A percentile compares a stretch with the other conserved stretches of the same genome.
These are phyloP conservation scores for Penicillium sp. DNA, from an alignment of 2,329 filamentous ascomycete species.

Conservation along the genomic window DNA sequence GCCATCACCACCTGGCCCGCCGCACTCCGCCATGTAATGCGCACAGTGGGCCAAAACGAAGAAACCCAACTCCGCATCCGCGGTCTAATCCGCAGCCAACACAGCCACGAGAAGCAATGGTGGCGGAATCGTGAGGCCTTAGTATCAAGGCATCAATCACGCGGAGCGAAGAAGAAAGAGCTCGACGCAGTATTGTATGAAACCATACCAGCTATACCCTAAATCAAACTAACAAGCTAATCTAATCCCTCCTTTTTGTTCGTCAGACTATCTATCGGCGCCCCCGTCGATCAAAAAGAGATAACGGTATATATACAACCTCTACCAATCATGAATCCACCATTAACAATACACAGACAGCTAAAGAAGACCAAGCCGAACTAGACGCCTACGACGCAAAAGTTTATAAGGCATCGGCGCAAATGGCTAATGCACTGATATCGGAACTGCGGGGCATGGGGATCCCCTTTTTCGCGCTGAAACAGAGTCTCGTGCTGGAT, in stretches of 20 bases:
- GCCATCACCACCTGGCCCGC: conserved; percentile 57
- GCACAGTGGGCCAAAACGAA: conserved; percentile 52
- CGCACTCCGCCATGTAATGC: conserved; percentile 57
- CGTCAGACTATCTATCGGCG: conserved; percentile 51
- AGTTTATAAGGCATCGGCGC: conserved; percentile 61
- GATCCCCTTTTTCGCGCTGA: conserved; percentile 64
- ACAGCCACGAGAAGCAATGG: conserved; percentile 66
- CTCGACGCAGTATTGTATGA: conserved; percentile 59
- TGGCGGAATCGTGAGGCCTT: conserved; percentile 58
- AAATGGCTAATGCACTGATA: conserved; percentile 64
- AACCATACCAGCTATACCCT: no score
- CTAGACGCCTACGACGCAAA: conserved; percentile 64
- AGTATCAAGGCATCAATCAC: conserved; percentile 54
- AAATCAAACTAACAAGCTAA: background rate
- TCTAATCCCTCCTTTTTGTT: background rate
- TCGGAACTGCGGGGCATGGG: conserved; percentile 60
- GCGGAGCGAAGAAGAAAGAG: conserved; percentile 58
- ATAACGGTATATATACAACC: conserved; percentile 32
- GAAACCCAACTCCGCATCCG: conserved; percentile 51
- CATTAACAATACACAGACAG: conserved; percentile 36
- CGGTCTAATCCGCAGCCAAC: conserved; percentile 66
- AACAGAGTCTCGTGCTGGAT: background rate
- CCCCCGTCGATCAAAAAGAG: conserved; percentile 39
- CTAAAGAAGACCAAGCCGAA: conserved; percentile 58
- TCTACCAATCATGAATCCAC: background rate